Base-by-base conservation (phyloP, 164 flowering plant species). In the Paratinospora sagittata region DNA sequence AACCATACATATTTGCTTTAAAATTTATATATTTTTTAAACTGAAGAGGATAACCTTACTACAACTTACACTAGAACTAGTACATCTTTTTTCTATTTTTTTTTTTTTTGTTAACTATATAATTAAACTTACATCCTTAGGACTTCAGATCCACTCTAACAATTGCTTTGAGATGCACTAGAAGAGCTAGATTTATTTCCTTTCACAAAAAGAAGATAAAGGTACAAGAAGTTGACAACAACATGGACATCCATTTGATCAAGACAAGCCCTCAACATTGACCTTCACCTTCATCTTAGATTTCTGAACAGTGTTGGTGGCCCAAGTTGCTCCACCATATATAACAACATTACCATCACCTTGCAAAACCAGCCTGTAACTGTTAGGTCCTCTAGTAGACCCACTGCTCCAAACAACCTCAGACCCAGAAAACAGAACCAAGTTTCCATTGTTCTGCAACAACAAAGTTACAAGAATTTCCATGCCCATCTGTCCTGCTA, bases 251-350 rank as follows among this genome's bases (percentile, higher is more conserved):
- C n/a, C n/a, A 19, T 2, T n/a, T 19, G 12, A 19, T 55, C 61
- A 19, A 30, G 34, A 30, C 34, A 30, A 30, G 61, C 9, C 10
- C 9, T 11, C 12, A 12, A 66, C 39, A 34, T 67, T 61, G 27
- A 67, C 41, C 24, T 66, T n/a, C n/a, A n/a, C n/a, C n/a, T n/a
- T 72, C 1, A 27, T 63, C 66, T 66, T 77, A 69, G 73, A 52
- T 19, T 10, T 68, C 57, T 74, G 78, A 2, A 62, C 67, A 0
- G 82, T 77, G 62, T 68, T 72, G 13, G 82, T 68, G 12, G 75
- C 68, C 82, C 82, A 77, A 55, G 70, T 69, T 7, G 82, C 75
- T 0, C 74, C 82, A 27, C 82, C 82, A 67, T 80, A 80, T 39
- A 77, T 72, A 3, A 80, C 80, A 11, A 77, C 76, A 30, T 80